Evolutionary conservation across 176 grass and related monocot genomes (phyloP).

Genomic region (Musa beccarii): DNA sequence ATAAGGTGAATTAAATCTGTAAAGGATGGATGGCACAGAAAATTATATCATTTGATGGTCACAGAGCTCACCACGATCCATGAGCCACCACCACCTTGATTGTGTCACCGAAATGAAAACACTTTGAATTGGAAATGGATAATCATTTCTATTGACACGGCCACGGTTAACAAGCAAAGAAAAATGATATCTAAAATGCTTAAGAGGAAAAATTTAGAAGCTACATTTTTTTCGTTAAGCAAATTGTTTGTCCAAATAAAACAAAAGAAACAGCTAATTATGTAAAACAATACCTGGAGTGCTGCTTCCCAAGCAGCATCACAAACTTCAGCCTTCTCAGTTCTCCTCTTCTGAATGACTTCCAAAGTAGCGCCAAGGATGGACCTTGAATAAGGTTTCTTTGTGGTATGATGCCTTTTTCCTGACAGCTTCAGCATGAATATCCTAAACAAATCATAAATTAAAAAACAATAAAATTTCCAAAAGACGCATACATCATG

Average conservation of each 20-base stretch:
- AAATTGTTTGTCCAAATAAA: background rate
- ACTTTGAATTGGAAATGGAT: no score
- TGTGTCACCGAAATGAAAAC: no score
- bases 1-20: no score
- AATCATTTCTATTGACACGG: no score
- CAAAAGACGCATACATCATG: background rate
- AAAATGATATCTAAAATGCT: no score
- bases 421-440: constrained; percentile 3
- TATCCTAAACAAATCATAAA: background rate
- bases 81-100: no score
- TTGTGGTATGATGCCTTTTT: background rate
- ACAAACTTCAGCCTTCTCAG: background rate
- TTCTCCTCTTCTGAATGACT: constrained; percentile 1
- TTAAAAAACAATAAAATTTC: background rate
- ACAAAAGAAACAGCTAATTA: background rate
- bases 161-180: no score
- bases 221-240: background rate
- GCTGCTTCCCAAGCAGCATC: constrained; percentile 6
- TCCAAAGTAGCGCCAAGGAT: background rate
- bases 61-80: no score
- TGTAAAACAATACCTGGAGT: background rate
- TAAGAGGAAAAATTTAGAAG: background rate
- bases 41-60: no score
- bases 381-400: background rate
- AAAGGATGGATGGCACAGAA: no score